Conservation (phyloP, 75 land plant species). For the Sequoia sempervirens region DNA sequence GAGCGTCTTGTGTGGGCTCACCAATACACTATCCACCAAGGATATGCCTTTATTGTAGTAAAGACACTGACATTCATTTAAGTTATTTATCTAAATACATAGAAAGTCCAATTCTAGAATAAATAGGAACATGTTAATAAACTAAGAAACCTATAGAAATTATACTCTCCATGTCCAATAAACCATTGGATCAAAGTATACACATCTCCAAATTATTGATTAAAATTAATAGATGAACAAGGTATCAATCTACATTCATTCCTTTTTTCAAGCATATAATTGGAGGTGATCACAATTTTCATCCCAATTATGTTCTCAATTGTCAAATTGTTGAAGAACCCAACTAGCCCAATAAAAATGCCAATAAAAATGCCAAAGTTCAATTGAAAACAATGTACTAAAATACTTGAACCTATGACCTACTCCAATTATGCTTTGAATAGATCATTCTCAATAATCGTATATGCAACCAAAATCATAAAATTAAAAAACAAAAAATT, state of each 20-base stretch:
- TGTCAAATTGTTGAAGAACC: slow-evolving; percentile 62
- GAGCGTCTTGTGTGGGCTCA: too few species aligned
- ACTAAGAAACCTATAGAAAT: background rate
- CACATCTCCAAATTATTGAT: background rate
- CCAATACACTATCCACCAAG: too few species aligned
- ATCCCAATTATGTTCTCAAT: slow-evolving; percentile 79
- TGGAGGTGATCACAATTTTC: slow-evolving; percentile 43
- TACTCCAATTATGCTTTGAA: slow-evolving; percentile 83
- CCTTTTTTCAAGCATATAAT: slow-evolving; percentile 43
- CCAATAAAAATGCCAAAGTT: slow-evolving; percentile 71
- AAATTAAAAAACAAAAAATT: background rate
- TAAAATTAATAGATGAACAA: background rate
- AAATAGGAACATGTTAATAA: background rate
- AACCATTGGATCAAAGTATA: background rate
- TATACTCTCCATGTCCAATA: background rate
- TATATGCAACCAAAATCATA: slow-evolving; percentile 7
- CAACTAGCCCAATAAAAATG: slow-evolving; percentile 50
- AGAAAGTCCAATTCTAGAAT: background rate
- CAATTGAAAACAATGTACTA: slow-evolving; percentile 78
- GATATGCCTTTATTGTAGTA: too few species aligned
- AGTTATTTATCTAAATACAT: background rate
- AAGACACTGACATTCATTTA: background rate
- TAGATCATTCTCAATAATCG: slow-evolving; percentile 75
- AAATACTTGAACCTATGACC: slow-evolving; percentile 49
- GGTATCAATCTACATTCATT: background rate